Base-by-base conservation (phyloP, 2,329 filamentous ascomycete species). In the Lomentospora prolificans region DNA sequence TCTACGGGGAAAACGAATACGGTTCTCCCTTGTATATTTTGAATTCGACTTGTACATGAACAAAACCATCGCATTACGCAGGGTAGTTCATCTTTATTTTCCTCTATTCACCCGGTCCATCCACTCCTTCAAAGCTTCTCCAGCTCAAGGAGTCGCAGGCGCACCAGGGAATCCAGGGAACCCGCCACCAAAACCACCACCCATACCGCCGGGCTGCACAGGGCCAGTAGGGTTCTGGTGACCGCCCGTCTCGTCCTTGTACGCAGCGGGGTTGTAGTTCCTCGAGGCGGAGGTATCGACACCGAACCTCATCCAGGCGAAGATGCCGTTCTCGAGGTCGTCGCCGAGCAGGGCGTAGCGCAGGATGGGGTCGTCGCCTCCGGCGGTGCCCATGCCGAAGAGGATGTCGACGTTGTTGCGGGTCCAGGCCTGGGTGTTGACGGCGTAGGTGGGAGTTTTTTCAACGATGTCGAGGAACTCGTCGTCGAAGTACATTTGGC, bases 401-500 rank as follows among this genome's bases (percentile, higher is more conserved):
- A 82, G 71, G 22, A 67, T 63, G 60, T 86, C 82, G 0, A 79
- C 70, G 2, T 66, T 68, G 63, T 85, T 85, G 36, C 64, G 67
- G 3, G 76, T 82, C 30, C 77, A 56, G 0, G 65, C 60, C 61
- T 75, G 72, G 0, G 66, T 72, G 65, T 79, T 80, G 55, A 64
- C 64, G 41, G 61, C 65, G 65, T 80, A 80, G 0, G 81, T 80
- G 2, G 66, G 62, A 0, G 69, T 68, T 17, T 66, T 63, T 57
- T 82, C 78, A 50, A 84, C 79, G 22, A 70, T 63, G 3, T 66
- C 58, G 58, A 82, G 75, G 31, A 86, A 74, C 55, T 73, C 71
- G 62, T 84, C 77, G 65, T 84, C 80, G 63, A 84, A 81, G 70
- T 82, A 86, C 55, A 82, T 67, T 65, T 86, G 82, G n/a, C 82